phyloP scores from a whole-genome alignment of 371 early-diverging fungal genomes.

The Sporodiniella umbellata region DNA sequence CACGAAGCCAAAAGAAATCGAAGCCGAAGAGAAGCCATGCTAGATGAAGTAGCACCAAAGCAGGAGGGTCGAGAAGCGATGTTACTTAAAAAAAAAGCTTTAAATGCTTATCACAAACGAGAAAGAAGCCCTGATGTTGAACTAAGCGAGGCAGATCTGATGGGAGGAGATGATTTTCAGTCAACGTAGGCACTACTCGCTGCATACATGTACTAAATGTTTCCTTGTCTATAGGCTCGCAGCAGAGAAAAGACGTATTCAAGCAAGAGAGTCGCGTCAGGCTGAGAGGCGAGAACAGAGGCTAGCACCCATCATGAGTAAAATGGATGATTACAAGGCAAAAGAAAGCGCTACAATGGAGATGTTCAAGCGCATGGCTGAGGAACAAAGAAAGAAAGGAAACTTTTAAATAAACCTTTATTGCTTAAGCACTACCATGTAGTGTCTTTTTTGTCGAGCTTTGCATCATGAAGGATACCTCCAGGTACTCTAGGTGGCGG shows the following conservation, averaged over 20 bases:
- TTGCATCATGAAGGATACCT: slow-evolving; percentile 22
- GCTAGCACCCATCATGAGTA: slow-evolving; percentile 38
- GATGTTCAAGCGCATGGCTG: slow-evolving; percentile 68
- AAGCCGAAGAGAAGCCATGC: slow-evolving; percentile 56
- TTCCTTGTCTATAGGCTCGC: slow-evolving; percentile 30
- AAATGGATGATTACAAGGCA: slow-evolving; percentile 51
- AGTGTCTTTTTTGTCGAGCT: slow-evolving; percentile 29
- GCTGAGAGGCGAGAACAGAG: slow-evolving; percentile 34
- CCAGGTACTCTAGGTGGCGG: slow-evolving; percentile 45
- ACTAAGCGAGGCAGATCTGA: slow-evolving; percentile 68
- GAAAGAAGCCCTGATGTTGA: slow-evolving; percentile 76
- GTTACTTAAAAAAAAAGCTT: slow-evolving; percentile 62
- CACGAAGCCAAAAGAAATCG: slow-evolving; percentile 46
- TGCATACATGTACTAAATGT: background rate
- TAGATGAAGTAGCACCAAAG: slow-evolving; percentile 83
- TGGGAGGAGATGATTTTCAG: slow-evolving; percentile 63
- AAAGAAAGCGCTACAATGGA: slow-evolving; percentile 69
- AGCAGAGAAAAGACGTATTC: slow-evolving; percentile 44
- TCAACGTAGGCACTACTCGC: slow-evolving; percentile 40
- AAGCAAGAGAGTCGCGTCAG: slow-evolving; percentile 42
- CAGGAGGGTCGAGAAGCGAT: slow-evolving; percentile 77
- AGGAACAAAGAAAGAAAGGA: slow-evolving; percentile 36
- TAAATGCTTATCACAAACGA: slow-evolving; percentile 62
- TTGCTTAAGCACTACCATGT: slow-evolving; percentile 28
- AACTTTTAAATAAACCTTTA: slow-evolving; percentile 4